phyloP scores from a whole-genome alignment of 2,329 filamentous ascomycete species.

The Tolypocladium sp. region DNA sequence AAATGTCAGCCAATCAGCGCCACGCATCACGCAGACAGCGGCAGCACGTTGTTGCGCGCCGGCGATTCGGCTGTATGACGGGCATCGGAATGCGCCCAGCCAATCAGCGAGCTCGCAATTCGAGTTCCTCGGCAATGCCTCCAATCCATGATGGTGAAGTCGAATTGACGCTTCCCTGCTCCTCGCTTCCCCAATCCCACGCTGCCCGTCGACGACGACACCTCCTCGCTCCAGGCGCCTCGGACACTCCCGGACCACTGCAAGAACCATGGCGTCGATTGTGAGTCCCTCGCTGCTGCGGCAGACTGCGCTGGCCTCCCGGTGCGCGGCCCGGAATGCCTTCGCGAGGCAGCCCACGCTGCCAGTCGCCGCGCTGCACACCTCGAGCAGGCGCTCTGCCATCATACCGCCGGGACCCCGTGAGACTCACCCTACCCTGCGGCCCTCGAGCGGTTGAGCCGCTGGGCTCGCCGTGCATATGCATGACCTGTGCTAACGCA shows the following conservation, averaged over 20 bases:
- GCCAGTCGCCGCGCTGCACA: slow-evolving; percentile 77
- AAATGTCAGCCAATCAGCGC: slow-evolving; percentile 18
- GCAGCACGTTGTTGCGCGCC: slow-evolving; percentile 18
- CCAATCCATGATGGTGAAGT: slow-evolving; percentile 7
- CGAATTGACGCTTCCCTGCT: neutral
- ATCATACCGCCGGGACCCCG: slow-evolving; percentile 82
- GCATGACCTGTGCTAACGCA: slow-evolving; percentile 29
- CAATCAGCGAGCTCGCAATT: slow-evolving; percentile 38
- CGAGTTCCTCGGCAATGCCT: slow-evolving; percentile 41
- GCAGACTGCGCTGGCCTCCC: slow-evolving; percentile 37
- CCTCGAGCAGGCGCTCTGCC: slow-evolving; percentile 63
- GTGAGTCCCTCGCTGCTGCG: slow-evolving; percentile 45
- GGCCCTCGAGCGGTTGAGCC: neutral
- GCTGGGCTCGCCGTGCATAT: neutral
- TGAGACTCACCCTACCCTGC: slow-evolving; percentile 35
- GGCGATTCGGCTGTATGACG: slow-evolving; percentile 15
- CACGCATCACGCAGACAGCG: neutral
- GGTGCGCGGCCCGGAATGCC: slow-evolving; percentile 24
- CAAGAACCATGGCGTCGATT: slow-evolving; percentile 42
- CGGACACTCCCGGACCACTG: neutral
- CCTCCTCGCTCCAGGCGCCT: neutral
- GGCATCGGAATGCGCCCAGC: slow-evolving; percentile 17
- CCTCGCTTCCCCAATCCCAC: neutral
- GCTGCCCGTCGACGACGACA: neutral
- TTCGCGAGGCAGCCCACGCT: slow-evolving; percentile 25